A percentile compares a stretch with the other conserved stretches of the same genome.
These are phyloP conservation scores for Brachypodium distachyon DNA, from an alignment of 202 grass and related monocot species.

Conservation along the genomic window DNA sequence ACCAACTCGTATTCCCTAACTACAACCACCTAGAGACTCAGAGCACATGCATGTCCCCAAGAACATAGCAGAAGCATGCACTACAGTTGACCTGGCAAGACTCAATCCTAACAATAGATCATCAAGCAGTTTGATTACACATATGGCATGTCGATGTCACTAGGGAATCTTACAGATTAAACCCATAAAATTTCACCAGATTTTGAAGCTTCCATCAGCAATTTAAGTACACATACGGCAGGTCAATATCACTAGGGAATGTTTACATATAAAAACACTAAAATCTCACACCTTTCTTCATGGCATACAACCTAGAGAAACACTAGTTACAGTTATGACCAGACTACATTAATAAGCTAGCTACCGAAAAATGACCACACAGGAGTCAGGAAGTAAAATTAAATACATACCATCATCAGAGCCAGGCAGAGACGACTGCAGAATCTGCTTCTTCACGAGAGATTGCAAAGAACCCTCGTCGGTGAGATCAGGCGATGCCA, in stretches of 20 bases:
- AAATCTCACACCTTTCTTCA: neutral
- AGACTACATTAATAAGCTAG: neutral
- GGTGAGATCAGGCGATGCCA: slow-evolving; percentile 55
- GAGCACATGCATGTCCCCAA: no score
- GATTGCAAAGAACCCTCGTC: slow-evolving; percentile 44
- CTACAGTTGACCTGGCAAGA: no score
- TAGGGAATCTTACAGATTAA: neutral
- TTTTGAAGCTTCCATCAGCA: neutral
- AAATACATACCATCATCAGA: slow-evolving; percentile 44
- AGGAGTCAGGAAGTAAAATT: neutral
- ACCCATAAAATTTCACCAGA: neutral
- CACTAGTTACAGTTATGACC: neutral
- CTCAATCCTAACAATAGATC: no score
- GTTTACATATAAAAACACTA: neutral
- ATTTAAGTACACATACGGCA: neutral
- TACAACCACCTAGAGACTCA: no score
- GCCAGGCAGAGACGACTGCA: slow-evolving; percentile 31
- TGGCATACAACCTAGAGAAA: neutral
- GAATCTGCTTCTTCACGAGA: slow-evolving; percentile 65
- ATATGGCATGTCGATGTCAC: neutral
- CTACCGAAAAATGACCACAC: neutral
- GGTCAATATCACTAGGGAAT: neutral
- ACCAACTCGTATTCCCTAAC: no score
- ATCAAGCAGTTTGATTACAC: neutral
- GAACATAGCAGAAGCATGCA: no score